Conservation (phyloP, 208 protist genomes). For the Trypanosoma boissoni region DNA sequence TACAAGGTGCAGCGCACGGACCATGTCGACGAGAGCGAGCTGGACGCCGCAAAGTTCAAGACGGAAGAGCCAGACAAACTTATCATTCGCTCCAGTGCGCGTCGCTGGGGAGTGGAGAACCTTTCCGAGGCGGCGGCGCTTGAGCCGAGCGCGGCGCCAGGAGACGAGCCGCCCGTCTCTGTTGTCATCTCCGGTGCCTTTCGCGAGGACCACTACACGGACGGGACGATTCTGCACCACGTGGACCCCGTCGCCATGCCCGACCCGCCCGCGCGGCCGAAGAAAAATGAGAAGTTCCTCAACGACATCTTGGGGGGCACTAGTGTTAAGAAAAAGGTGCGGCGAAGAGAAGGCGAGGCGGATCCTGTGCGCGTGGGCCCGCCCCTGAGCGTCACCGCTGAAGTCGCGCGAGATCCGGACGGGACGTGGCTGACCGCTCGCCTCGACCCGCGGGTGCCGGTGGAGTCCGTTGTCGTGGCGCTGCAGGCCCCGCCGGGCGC, state of each 20-base stretch:
- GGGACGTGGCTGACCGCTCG: not conserved
- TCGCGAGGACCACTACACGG: not conserved
- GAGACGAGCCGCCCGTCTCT: not conserved
- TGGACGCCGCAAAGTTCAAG: constrained; percentile 4
- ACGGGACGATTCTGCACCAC: constrained; percentile 18
- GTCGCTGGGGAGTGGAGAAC: constrained; percentile 39
- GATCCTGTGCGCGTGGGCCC: not conserved
- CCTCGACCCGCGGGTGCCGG: not conserved
- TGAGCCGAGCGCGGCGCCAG: not conserved
- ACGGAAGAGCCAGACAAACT: constrained; percentile 18
- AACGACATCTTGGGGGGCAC: constrained; percentile 44
- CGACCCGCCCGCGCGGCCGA: constrained; percentile 8
- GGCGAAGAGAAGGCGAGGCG: not conserved
- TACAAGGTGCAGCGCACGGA: constrained; percentile 32
- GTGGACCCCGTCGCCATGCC: constrained; percentile 6
- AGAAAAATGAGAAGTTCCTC: constrained; percentile 46
- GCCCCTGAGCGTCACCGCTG: not conserved
- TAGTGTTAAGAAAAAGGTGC: constrained; percentile 19
- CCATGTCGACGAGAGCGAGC: constrained; percentile 17
- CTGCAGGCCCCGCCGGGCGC: not conserved
- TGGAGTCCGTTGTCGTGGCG: not conserved
- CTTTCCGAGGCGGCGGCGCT: constrained; percentile 4
- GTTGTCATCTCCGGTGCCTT: not conserved
- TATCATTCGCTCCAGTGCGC: constrained; percentile 12
- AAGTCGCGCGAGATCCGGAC: not conserved